Base-by-base conservation (phyloP, 176 grass and related monocot species). In the Ananas comosus region DNA sequence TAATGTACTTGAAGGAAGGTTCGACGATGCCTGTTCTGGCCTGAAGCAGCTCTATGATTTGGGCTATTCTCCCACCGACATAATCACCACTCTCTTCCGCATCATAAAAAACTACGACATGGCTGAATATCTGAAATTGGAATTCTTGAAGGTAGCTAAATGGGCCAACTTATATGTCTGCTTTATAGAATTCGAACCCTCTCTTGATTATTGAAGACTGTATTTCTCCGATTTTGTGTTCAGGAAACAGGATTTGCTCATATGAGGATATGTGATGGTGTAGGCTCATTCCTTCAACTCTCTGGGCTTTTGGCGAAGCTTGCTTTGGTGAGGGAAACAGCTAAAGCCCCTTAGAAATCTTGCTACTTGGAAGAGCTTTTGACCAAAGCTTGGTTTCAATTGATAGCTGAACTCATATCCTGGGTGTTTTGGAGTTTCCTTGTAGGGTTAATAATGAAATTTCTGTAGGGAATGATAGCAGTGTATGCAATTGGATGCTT, bases 221-320 rank as follows among this genome's bases (percentile, higher is more conserved):
- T 61, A 2, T 14, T 73, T 24, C 12, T 53, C 13, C 50, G 10
- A 50, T 73, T 65, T 11, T 75, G 51, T 48, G 21, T 69, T 29
- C 75, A 99, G 94, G 90, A 91, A 80, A 90, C 87, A 0, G 87
- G 90, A 88, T 99, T 99, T 88, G 95, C 87, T 0, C 95, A 91
- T 80, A 99, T 93, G 95, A 91, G 87, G 86, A 99, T 91, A 65
- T 99, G 90, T 56, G 95, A 99, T 84, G 94, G 89, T 59, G 94
- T 99, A 24, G 89, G 89, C 18, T 93, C 94, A 16, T 86, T 83
- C 65, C 94, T 97, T 70, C 94, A 93, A 78, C 82, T 99, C 70
- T 99, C 84, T 48, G 94, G 89, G 48, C 89, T 99, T 33, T 77
- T 93, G 76, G 94, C 94, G 0, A 99, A 99, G 78, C 86, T 82